Conservation (phyloP, 176 grass and related monocot species). For the Thalia dealbata region DNA sequence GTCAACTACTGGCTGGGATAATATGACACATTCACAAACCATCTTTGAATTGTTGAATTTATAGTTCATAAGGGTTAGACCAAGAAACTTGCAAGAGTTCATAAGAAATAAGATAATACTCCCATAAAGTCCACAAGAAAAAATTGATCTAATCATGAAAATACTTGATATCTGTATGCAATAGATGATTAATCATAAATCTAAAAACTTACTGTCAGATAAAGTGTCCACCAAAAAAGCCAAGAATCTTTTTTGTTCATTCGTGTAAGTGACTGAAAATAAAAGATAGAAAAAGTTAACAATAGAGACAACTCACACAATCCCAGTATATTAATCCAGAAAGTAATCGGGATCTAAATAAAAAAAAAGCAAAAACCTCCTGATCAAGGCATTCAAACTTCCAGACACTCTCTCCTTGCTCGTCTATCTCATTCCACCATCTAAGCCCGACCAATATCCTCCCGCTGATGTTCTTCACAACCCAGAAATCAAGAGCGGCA, state of each 20-base stretch:
- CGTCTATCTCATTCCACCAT: conserved; percentile 99
- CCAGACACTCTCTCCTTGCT: conserved; percentile 80
- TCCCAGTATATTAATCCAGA: neutral
- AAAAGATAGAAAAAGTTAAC: neutral
- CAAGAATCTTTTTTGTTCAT: conserved; percentile 99
- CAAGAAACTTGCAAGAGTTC: too few species aligned
- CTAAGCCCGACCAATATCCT: conserved; percentile 91
- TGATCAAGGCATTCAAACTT: conserved; percentile 90
- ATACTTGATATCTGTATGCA: too few species aligned
- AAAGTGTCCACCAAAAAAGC: conserved; percentile 99
- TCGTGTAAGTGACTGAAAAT: conserved; percentile 64
- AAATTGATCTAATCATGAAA: too few species aligned
- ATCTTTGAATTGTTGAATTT: too few species aligned
- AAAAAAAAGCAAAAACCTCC: conserved; percentile 40
- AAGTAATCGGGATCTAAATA: neutral
- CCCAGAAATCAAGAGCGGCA: conserved; percentile 96
- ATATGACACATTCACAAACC: neutral
- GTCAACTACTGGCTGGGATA: neutral
- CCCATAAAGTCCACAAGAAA: too few species aligned
- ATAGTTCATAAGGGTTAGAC: too few species aligned
- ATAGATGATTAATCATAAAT: neutral
- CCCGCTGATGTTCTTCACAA: conserved; percentile 93
- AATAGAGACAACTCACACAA: neutral
- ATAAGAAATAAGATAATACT: too few species aligned
- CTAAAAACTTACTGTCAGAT: conserved; percentile 57